Evolutionary conservation across 2,329 filamentous ascomycete species (phyloP), one percentile per base, ranked within the genome.

Genomic region (Podosphaera xanthii): DNA sequence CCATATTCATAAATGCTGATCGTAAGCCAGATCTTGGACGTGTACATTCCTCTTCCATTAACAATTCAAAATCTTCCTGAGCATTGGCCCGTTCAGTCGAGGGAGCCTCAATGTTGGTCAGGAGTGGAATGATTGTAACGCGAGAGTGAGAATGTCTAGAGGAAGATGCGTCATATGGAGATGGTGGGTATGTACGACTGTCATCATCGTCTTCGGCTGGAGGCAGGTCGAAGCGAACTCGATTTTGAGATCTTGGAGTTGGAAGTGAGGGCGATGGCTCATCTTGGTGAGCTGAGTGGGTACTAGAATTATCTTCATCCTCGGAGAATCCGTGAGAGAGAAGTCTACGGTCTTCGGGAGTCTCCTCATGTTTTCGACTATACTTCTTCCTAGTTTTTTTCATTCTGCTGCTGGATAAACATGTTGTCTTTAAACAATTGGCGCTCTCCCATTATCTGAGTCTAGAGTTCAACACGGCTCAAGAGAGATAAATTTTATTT

Each of bases 1-100:
- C 91, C 92, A 98, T 98, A 73, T 98, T 98, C 89, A 97, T 95
- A 65, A 98, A 97, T 2, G 92, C 91, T 69, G 85, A 87, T 62
- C 79, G 77, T 72, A 97, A 77, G 4, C 86, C 85, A 60, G 87
- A 94, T 72, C 91, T 91, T 54, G 91, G 89, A 60, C 90, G 78
- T 6, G 57, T 67, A 59, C 76, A 74, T 68, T 83, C 79, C 40
- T 74, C 72, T 65, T 77, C 75, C 4, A 75, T 76, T 71, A 75
- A 76, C 49, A 73, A 68, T 58, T 74, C 70, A 34, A 74, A 70
- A 64, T 75, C 73, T 53, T 67, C 69, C 61, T 66, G 66, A 36
- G 69, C 69, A 63, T 72, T 68, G 33, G 67, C 87, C 55, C 94
- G 72, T 9, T 87, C 82, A 54, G 86, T 77, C 62, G 84, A 86